A percentile compares a stretch with the other conserved stretches of the same genome.
phyloP scores from a whole-genome alignment of 192 early-diverging fungal genomes.

The Chytriomyces sp. region DNA sequence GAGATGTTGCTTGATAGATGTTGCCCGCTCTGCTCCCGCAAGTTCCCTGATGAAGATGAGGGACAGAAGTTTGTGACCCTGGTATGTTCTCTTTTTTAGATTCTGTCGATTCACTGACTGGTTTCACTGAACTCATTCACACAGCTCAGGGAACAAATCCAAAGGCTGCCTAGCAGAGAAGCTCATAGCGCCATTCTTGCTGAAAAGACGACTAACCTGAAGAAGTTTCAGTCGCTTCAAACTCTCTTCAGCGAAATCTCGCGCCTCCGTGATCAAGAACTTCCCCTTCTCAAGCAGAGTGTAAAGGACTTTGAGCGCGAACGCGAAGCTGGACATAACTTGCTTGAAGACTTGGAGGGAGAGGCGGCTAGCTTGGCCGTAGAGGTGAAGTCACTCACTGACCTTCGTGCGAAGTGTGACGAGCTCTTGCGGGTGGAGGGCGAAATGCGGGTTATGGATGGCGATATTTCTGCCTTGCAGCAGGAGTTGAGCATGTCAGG shows the following conservation, averaged over 20 bases:
- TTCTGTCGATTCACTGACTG: background rate
- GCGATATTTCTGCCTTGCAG: conserved; percentile 54
- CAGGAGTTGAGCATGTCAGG: conserved; percentile 54
- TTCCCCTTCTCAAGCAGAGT: conserved; percentile 44
- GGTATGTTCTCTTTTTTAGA: conserved; percentile 26
- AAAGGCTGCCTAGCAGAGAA: conserved; percentile 37
- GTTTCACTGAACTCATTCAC: too few relatives aligned
- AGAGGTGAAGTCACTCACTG: conserved; percentile 30
- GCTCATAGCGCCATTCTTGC: conserved; percentile 25
- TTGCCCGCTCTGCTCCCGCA: conserved; percentile 85
- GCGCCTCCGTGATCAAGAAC: conserved; percentile 45
- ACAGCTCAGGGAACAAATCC: conserved; percentile 40
- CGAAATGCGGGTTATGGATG: conserved; percentile 41
- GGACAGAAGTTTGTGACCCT: conserved; percentile 38
- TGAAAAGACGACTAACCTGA: background rate
- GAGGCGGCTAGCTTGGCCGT: conserved; percentile 32
- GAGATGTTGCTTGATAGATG: conserved; percentile 38
- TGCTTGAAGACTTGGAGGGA: conserved; percentile 34
- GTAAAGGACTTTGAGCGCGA: conserved; percentile 18
- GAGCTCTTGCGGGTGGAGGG: conserved; percentile 39
- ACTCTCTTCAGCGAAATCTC: conserved; percentile 48
- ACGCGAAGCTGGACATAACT: background rate
- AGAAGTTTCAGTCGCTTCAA: conserved; percentile 42
- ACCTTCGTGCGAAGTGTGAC: conserved; percentile 43
- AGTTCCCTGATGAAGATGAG: conserved; percentile 63